Percentiles rank a stretch among this genome's conserved stretches.
These are phyloP conservation scores for Pleurotus salmoneostramineus DNA, from an alignment of 768 basidiomycete species.

Conservation along the genomic window DNA sequence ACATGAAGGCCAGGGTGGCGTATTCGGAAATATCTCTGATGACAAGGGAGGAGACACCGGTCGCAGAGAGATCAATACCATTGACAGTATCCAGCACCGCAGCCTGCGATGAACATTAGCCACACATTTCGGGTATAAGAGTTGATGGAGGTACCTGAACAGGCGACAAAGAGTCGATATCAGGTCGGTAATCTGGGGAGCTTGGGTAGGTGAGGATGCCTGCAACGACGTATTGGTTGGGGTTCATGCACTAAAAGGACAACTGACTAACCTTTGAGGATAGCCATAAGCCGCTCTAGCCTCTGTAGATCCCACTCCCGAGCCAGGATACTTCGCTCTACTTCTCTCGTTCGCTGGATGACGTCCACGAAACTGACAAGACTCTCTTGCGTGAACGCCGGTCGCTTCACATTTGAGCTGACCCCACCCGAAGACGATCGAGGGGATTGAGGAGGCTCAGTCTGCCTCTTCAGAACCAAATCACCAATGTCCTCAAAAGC, in stretches of 20 bases:
- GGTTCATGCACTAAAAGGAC: background rate
- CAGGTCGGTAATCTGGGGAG: constrained; percentile 86
- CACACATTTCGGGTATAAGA: background rate
- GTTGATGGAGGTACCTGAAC: constrained; percentile 56
- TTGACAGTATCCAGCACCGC: constrained; percentile 70
- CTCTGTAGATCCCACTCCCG: constrained; percentile 66
- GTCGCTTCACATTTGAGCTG: constrained; percentile 15
- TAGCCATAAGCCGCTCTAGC: constrained; percentile 64
- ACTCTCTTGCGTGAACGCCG: constrained; percentile 73
- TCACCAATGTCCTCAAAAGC: constrained; percentile 65
- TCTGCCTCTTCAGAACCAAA: constrained; percentile 34
- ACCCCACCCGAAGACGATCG: too few species aligned
- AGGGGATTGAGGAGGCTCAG: constrained; percentile 6
- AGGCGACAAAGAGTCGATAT: constrained; percentile 77
- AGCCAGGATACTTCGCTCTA: constrained; percentile 42
- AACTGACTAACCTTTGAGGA: constrained; percentile 60
- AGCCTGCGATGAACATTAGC: constrained; percentile 35
- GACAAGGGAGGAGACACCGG: constrained; percentile 66
- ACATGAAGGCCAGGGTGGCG: constrained; percentile 81
- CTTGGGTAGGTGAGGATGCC: constrained; percentile 75
- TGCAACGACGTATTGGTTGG: constrained; percentile 18
- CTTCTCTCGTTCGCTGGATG: constrained; percentile 53
- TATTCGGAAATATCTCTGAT: constrained; percentile 85
- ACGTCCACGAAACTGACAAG: constrained; percentile 78
- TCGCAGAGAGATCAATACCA: constrained; percentile 58